Conservation (phyloP, 2,329 filamentous ascomycete species). For the Huntiella moniliformis region DNA sequence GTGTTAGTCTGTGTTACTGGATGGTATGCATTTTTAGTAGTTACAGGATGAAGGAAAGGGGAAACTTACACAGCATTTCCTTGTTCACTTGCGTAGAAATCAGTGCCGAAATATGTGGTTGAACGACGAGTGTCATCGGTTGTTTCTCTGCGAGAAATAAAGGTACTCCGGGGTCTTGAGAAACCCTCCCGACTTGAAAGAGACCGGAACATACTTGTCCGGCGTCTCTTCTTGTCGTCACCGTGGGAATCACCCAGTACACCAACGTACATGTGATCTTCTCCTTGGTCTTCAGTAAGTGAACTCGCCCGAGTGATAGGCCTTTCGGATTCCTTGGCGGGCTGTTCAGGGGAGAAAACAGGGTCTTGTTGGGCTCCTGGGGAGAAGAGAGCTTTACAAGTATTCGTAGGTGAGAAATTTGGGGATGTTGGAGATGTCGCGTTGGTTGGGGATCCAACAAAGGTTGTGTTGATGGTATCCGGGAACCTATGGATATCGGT, state of each 20-base stretch:
- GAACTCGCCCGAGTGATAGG: slow-evolving; percentile 3
- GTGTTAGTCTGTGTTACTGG: background rate
- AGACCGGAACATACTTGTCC: slow-evolving; percentile 9
- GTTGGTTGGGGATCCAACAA: background rate
- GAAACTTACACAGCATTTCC: slow-evolving; percentile 10
- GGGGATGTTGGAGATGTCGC: background rate
- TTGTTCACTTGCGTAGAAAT: slow-evolving; percentile 10
- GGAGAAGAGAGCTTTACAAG: background rate
- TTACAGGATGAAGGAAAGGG: background rate
- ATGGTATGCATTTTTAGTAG: background rate
- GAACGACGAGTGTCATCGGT: background rate
- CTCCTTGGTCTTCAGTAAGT: background rate
- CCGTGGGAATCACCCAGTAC: slow-evolving; percentile 7
- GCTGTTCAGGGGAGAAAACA: slow-evolving; percentile 4
- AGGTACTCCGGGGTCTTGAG: slow-evolving; percentile 6
- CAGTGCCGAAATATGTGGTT: slow-evolving; percentile 5
- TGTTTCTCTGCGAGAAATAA: slow-evolving; percentile 1
- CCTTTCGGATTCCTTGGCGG: background rate
- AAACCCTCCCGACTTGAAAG: slow-evolving; percentile 7
- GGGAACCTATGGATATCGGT: no score
- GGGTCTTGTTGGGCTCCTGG: background rate
- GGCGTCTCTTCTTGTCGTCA: slow-evolving; percentile 8
- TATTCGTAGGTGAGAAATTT: background rate
- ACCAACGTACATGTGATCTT: slow-evolving; percentile 10
- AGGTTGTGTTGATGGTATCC: background rate